Conservation (phyloP, 441 rosid species). For the Lepidium campestre region DNA sequence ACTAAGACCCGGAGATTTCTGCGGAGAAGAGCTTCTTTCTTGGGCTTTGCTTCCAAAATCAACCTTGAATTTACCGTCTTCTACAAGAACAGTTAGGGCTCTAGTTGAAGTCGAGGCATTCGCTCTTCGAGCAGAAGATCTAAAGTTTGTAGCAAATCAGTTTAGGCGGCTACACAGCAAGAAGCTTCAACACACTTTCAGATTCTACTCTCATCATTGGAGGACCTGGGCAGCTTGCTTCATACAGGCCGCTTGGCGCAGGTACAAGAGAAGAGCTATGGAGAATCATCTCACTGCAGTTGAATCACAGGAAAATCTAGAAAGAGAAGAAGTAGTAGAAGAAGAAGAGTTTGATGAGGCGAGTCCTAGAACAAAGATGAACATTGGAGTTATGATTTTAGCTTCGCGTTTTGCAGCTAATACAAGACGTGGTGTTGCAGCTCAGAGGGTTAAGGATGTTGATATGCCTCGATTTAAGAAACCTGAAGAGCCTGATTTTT, state of each 20-base stretch:
- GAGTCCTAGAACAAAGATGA: constrained; percentile 45
- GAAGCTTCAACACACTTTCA: constrained; percentile 80
- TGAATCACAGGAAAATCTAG: constrained; percentile 39
- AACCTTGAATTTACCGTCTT: constrained; percentile 72
- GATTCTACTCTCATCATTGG: constrained; percentile 93
- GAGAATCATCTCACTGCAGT: constrained; percentile 38
- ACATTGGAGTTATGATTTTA: constrained; percentile 67
- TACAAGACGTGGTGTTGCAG: constrained; percentile 78
- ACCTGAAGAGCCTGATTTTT: constrained; percentile 92
- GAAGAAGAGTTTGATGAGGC: constrained; percentile 23
- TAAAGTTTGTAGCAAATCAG: constrained; percentile 86
- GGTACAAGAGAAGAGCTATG: constrained; percentile 58
- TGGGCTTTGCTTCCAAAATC: constrained; percentile 91
- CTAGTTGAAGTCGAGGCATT: constrained; percentile 85
- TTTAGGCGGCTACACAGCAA: constrained; percentile 91
- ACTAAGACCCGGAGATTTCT: constrained; percentile 81
- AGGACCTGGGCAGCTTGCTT: constrained; percentile 97
- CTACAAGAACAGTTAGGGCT: constrained; percentile 85
- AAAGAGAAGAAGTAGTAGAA: constrained; percentile 16
- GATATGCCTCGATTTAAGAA: constrained; percentile 67
- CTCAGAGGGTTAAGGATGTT: constrained; percentile 57
- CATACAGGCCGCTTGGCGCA: constrained; percentile 88
- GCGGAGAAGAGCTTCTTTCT: constrained; percentile 86
- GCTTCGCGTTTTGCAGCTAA: constrained; percentile 91
- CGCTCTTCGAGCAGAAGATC: constrained; percentile 86